Percentiles rank a stretch among this genome's conserved stretches.
phyloP scores from a whole-genome alignment of 176 grass and related monocot species.

The Oryza meyeriana region DNA sequence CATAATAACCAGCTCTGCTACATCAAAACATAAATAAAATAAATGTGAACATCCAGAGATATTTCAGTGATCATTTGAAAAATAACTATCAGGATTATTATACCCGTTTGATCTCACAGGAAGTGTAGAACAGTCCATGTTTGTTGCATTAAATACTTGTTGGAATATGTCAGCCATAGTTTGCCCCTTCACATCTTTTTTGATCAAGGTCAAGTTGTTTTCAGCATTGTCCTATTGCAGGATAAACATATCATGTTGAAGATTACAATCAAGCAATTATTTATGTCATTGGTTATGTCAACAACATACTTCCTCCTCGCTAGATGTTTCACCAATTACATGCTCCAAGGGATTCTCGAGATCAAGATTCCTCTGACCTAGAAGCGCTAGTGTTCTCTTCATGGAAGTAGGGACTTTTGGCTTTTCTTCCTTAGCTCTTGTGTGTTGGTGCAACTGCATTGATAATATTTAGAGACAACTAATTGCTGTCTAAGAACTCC shows the following conservation, averaged over 20 bases:
- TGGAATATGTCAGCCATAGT: conserved; percentile 92
- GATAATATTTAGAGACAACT: conserved; percentile 27
- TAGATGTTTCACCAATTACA: conserved; percentile 60
- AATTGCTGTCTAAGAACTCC: conserved; percentile 20
- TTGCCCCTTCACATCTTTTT: conserved; percentile 50
- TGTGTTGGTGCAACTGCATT: conserved; percentile 35
- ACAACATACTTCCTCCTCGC: conserved; percentile 66
- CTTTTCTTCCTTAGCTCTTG: conserved; percentile 37
- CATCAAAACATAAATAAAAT: conserved; percentile 14
- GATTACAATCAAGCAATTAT: background rate
- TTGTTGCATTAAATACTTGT: conserved; percentile 57
- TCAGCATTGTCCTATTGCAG: conserved; percentile 56
- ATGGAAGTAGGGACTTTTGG: conserved; percentile 21
- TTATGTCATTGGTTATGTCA: conserved; percentile 15
- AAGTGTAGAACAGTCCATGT: conserved; percentile 26
- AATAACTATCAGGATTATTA: conserved; percentile 20
- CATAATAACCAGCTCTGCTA: conserved; percentile 65
- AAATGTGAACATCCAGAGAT: conserved; percentile 12
- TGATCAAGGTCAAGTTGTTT: conserved; percentile 45
- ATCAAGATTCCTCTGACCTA: conserved; percentile 60
- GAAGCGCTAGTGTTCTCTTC: conserved; percentile 44
- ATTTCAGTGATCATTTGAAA: conserved; percentile 11
- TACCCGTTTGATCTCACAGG: conserved; percentile 49
- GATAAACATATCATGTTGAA: conserved; percentile 32
- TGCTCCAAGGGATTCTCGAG: conserved; percentile 62